Evolutionary conservation across 306 rosid species (phyloP).

Genomic region (Acacia confusa): DNA sequence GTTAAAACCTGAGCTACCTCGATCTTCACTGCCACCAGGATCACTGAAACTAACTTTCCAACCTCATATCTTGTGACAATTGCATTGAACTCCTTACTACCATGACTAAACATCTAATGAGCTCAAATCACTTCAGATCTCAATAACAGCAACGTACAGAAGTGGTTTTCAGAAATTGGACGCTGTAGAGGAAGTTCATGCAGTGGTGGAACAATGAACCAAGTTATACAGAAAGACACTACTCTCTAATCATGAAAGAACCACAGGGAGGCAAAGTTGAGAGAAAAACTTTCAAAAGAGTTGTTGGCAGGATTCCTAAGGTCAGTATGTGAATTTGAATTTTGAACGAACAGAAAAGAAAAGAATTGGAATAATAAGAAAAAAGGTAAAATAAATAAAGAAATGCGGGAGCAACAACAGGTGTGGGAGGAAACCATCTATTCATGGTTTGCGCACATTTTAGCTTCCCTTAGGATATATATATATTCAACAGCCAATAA

Average conservation of each 20-base stretch:
- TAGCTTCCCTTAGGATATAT: neutral
- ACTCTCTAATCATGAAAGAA: neutral
- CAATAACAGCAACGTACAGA: neutral
- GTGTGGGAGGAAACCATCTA: neutral
- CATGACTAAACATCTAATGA: neutral
- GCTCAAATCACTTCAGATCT: neutral
- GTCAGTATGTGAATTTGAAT: neutral
- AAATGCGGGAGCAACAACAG: neutral
- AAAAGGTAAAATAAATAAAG: neutral
- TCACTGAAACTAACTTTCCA: neutral
- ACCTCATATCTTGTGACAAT: neutral
- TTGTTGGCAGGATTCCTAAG: neutral
- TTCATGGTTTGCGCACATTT: neutral
- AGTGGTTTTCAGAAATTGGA: neutral
- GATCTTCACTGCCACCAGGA: neutral
- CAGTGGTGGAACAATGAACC: neutral
- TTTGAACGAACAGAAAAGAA: neutral
- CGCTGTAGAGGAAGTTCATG: neutral
- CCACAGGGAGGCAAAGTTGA: neutral
- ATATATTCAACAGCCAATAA: neutral
- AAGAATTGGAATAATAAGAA: neutral
- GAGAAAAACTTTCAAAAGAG: neutral
- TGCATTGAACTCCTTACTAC: neutral
- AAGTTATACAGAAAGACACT: neutral
- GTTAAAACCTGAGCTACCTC: neutral